Evolutionary conservation across 2,329 filamentous ascomycete genomes (phyloP).

Genomic region (Mariannaea sp.): DNA sequence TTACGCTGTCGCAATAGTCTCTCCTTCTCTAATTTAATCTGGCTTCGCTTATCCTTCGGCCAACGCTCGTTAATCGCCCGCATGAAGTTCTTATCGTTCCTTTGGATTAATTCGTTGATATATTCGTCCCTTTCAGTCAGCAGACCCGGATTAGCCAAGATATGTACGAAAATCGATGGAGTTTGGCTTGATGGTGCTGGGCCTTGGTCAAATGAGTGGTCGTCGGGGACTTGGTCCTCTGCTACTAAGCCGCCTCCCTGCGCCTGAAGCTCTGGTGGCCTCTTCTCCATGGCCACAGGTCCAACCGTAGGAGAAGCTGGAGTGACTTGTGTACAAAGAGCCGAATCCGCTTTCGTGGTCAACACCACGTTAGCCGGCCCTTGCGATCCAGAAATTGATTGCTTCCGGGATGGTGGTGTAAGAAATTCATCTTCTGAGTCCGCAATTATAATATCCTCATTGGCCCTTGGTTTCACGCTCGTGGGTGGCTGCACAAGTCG

Average conservation of each 20-base stretch:
- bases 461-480: constrained; percentile 23
- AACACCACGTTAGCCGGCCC: constrained; percentile 1
- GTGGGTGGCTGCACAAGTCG: neutral
- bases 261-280: neutral
- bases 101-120: constrained; percentile 50
- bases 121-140: constrained; percentile 45
- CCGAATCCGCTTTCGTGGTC: neutral
- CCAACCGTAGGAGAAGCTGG: neutral
- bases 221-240: neutral
- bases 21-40: constrained; percentile 57
- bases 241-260: neutral
- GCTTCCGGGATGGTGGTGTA: constrained; percentile 40
- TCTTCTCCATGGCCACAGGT: constrained; percentile 15
- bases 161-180: constrained; percentile 36
- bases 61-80: constrained; percentile 53
- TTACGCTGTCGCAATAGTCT: constrained; percentile 52
- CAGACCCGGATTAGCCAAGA: constrained; percentile 39
- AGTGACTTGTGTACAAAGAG: neutral
- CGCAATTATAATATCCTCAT: constrained; percentile 50
- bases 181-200: constrained; percentile 33
- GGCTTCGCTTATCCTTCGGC: constrained; percentile 50
- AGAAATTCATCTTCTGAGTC: constrained; percentile 63
- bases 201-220: constrained; percentile 10
- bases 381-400: constrained; percentile 20
- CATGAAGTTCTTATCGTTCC: constrained; percentile 55